Evolutionary conservation across 495 filamentous ascomycete species (phyloP).

Genomic region (Aspergillus conjunctus): DNA sequence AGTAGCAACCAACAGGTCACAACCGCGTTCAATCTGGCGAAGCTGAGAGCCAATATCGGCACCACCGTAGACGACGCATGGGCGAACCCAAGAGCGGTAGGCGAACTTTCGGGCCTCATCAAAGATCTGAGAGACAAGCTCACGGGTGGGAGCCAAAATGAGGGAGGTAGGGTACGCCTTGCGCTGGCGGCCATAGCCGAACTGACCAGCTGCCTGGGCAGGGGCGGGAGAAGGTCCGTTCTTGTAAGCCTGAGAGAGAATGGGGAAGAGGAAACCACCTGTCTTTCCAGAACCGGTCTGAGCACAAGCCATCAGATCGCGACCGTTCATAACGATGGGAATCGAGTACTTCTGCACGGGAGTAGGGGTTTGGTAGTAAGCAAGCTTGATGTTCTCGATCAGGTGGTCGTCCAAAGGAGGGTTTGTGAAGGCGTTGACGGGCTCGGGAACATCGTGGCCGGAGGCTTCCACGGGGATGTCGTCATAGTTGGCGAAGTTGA

Average conservation of each 20-base stretch:
- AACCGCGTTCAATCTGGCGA: constrained; percentile 95
- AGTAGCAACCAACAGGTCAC: constrained; percentile 95
- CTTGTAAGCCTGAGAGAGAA: constrained; percentile 92
- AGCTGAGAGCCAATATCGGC: constrained; percentile 97
- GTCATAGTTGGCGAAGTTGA: constrained; percentile 99
- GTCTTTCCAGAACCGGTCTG: constrained; percentile 99
- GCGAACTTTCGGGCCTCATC: constrained; percentile 97
- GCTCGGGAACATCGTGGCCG: constrained; percentile 90
- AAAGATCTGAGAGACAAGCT: constrained; percentile 97
- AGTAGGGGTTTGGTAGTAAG: constrained; percentile 90
- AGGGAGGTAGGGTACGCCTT: constrained; percentile 96
- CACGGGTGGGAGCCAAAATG: constrained; percentile 94
- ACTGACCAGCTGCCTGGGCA: constrained; percentile 56
- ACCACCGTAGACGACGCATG: constrained; percentile 98
- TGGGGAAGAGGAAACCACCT: constrained; percentile 98
- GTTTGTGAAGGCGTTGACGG: constrained; percentile 85
- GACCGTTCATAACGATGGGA: constrained; percentile 93
- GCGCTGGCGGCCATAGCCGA: constrained; percentile 79
- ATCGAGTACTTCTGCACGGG: constrained; percentile 99
- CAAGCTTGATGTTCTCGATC: constrained; percentile 85
- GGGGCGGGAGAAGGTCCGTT: constrained; percentile 76
- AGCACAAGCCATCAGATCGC: constrained; percentile 98
- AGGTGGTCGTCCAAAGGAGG: constrained; percentile 93
- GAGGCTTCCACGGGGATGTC: constrained; percentile 98
- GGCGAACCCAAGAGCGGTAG: constrained; percentile 97